phyloP scores from a whole-genome alignment of 306 rosid species.

The Vigna mungo region DNA sequence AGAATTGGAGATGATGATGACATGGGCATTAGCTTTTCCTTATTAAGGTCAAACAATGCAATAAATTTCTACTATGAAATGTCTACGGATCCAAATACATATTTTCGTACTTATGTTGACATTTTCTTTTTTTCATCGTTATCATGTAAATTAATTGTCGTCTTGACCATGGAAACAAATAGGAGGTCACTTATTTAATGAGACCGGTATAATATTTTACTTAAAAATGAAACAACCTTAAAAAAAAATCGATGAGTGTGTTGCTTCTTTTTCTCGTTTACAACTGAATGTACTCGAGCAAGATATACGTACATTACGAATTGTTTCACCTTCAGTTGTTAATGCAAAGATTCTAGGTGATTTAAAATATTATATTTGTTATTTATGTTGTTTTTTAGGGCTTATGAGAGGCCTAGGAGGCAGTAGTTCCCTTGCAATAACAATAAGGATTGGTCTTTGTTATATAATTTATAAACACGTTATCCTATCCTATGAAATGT shows the following conservation, averaged over 20 bases:
- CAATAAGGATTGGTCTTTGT: not conserved
- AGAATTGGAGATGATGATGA: not conserved
- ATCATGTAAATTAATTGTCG: not conserved
- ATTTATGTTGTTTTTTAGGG: not conserved
- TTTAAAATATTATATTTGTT: not conserved
- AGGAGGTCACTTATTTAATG: not conserved
- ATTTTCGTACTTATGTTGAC: not conserved
- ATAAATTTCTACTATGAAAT: not conserved
- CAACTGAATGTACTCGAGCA: not conserved
- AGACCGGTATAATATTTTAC: not conserved
- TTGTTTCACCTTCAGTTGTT: not conserved
- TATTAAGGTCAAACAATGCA: not conserved
- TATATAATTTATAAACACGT: not conserved
- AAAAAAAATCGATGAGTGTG: not conserved
- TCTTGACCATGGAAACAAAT: not conserved
- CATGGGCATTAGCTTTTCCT: not conserved
- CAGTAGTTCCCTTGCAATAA: not conserved
- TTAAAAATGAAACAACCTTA: not conserved
- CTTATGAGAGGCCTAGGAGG: not conserved
- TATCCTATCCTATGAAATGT: not conserved
- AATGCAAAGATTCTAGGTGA: not conserved
- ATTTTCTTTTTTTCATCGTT: not conserved
- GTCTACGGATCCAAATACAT: not conserved
- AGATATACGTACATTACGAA: not conserved
- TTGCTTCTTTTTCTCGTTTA: not conserved